phyloP scores from a whole-genome alignment of 129 eudicot genomes.

The Tanacetum coccineum region DNA sequence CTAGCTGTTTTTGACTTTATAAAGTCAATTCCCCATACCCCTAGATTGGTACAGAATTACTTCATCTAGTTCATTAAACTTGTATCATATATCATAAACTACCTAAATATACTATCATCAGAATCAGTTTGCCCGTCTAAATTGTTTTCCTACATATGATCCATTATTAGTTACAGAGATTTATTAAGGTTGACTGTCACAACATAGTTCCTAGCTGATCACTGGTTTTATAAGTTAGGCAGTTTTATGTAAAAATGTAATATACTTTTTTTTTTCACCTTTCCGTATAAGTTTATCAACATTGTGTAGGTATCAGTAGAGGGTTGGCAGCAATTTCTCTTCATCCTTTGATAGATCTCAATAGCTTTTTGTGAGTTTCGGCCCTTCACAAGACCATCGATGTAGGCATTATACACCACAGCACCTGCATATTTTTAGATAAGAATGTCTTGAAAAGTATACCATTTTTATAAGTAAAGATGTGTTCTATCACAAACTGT shows the following conservation, averaged over 20 bases:
- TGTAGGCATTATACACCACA: constrained; percentile 74
- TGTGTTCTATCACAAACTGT: background rate
- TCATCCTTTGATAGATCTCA: constrained; percentile 79
- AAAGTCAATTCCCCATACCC: too few relatives aligned
- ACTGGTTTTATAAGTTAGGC: background rate
- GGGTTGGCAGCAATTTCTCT: constrained; percentile 73
- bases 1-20: too few relatives aligned
- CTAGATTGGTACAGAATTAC: too few relatives aligned
- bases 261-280: constrained; percentile 39
- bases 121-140: background rate
- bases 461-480: background rate
- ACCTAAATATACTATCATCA: background rate
- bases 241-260: background rate
- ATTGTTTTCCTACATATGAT: constrained; percentile 3
- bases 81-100: background rate
- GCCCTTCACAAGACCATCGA: constrained; percentile 70
- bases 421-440: constrained; percentile 44
- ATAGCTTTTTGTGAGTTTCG: constrained; percentile 63
- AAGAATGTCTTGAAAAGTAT: background rate
- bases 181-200: background rate
- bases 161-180: background rate
- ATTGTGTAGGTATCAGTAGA: constrained; percentile 82
- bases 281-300: constrained; percentile 84
- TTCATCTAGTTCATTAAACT: background rate
- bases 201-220: background rate